phyloP scores from a whole-genome alignment of 805 yeast species.

The Isabelozyma rhagii region DNA sequence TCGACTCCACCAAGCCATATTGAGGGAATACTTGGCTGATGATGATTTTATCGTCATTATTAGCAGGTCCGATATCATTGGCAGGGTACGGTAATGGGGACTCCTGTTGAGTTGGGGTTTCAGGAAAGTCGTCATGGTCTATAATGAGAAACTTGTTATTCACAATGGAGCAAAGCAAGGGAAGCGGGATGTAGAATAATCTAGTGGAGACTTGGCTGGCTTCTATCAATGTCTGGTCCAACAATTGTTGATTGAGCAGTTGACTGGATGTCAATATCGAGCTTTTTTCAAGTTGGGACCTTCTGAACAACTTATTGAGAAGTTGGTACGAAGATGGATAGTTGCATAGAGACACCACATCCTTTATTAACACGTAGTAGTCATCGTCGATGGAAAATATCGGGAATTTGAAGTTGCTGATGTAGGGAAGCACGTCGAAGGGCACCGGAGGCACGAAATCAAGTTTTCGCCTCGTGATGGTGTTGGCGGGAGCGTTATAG shows the following conservation, averaged over 20 bases:
- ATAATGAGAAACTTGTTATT: conserved; percentile 16
- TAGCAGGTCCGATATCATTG: neutral
- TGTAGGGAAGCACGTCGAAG: neutral
- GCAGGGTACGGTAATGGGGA: neutral
- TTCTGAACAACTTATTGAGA: conserved; percentile 22
- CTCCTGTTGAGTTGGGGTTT: neutral
- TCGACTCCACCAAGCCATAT: conserved; percentile 28
- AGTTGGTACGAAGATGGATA: conserved; percentile 43
- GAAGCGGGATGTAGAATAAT: conserved; percentile 26
- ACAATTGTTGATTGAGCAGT: conserved; percentile 20
- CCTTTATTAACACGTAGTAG: conserved; percentile 24
- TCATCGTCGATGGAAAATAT: conserved; percentile 10
- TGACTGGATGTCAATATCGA: conserved; percentile 9
- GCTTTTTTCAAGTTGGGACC: conserved; percentile 12
- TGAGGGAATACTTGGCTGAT: conserved; percentile 40
- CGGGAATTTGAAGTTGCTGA: conserved; percentile 9
- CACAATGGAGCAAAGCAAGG: conserved; percentile 16
- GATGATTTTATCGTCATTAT: conserved; percentile 26
- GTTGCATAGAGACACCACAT: conserved; percentile 33
- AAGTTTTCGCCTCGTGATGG: neutral
- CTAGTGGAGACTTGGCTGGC: conserved; percentile 11
- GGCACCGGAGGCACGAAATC: neutral
- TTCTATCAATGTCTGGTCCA: conserved; percentile 14
- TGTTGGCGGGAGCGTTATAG: neutral
- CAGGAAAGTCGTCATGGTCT: conserved; percentile 1